Base-by-base conservation (phyloP, 148 eudicot species). In the Drosera capensis region DNA sequence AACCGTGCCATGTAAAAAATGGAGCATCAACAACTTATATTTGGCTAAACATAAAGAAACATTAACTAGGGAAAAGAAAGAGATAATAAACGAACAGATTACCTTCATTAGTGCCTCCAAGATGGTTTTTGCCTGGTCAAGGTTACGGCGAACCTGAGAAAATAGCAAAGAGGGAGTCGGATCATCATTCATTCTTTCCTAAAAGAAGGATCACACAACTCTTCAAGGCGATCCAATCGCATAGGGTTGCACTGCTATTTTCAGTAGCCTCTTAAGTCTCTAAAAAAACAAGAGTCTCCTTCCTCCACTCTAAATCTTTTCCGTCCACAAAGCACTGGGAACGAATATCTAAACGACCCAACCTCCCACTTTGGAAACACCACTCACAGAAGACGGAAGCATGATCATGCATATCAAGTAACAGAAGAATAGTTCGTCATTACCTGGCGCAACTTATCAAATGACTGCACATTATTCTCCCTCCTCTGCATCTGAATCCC, bases 371-470 rank as follows among this genome's bases (percentile, higher is more conserved):
- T 9, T 34, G 11, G 13, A 2, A 2, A 34, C 11, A 2, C 3
- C 38, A 34, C 13, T 5, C 38, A 34, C n/a, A 15, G 11, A 5
- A 5, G 2, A 2, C n/a, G 11, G 2, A 34, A 11, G 13, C n/a
- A 11, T 5, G 38, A 13, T 8, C 23, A 44, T 17, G 25, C 11
- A 31, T 20, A n/a, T 12, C 15, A 12, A 30, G 18, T 30, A 5
- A 8, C 20, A 40, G 9, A 52, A 44, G 18, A 17, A 14, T 14
- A 23, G 6, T 9, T 25, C 15, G 43, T 24, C 16, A 46, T 71
- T 56, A 80, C 97, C 81, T 84, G 97, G 43, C 97, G 90, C 47
- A 88, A 93, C 75, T 84, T 88, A 70, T 88, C 97, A 62, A 88
- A 88, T 5, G 97, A 88, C 55, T 88, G 97, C 65, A 84, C 95